Base-by-base conservation (phyloP, 2,329 filamentous ascomycete genomes). In the Aspergillus hiratsukae region DNA sequence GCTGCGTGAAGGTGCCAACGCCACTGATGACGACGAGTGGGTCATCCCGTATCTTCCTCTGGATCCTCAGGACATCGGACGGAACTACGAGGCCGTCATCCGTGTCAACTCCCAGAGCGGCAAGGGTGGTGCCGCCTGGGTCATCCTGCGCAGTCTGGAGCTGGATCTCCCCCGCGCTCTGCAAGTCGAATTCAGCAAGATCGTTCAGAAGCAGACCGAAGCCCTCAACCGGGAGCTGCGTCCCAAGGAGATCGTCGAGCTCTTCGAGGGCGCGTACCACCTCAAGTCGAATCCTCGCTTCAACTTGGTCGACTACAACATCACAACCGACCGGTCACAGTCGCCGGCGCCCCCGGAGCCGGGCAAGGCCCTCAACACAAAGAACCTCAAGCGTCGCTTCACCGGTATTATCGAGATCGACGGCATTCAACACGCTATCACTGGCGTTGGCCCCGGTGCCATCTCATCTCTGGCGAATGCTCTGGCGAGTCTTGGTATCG, bases 61-160 rank as follows among this genome's bases (percentile, higher is more conserved):
- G 66, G 93, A 97, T 69, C 93, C 93, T 4, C 83, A 89, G 69
- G 93, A 97, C 69, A 96, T 97, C 62, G 93, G 93, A 51, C 87
- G 93, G 56, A 97, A 87, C n/a, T 97, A 97, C 83, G 92, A 97
- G 76, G 93, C 93, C 57, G 89, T 97, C 70, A 97, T 97, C 71
- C 89, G 93, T 58, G 93, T 97, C 83, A 99, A 97, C 80, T 96
- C 90, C 19, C 93, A 97, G 74, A 90, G 86, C 66, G 93, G 93
- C 63, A 97, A 99, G 79, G 93, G 93, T 59, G 94, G 94, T 66
- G 87, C 90, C 58, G 92, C 93, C 51, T 97, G 90, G 90, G 89
- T 97, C 70, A 92, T 97, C 71, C 87, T 92, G 71, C 87, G 89
- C 65, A 88, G 91, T 68, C 85, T 97, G 60, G 85, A 94, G 69